Conservation (phyloP, 1,139 yeast genomes). For the Taphrina sp. region DNA sequence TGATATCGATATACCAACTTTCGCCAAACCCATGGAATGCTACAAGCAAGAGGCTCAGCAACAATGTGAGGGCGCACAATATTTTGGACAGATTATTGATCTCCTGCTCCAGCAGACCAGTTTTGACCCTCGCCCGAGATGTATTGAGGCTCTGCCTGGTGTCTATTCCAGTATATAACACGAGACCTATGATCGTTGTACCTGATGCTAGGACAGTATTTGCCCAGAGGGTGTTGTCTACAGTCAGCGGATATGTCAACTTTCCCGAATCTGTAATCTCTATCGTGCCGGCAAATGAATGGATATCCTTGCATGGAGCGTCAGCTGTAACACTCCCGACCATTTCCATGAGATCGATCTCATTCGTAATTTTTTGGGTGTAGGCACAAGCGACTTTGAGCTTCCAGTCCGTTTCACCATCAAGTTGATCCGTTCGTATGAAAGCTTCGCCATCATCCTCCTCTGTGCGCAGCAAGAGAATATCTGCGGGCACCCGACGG, state of each 20-base stretch:
- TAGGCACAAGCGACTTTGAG: conserved; percentile 49
- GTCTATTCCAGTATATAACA: conserved; percentile 85
- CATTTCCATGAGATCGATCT: neutral
- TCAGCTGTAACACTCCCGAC: conserved; percentile 55
- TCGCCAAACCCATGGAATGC: conserved; percentile 72
- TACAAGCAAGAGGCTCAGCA: conserved; percentile 73
- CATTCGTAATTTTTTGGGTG: conserved; percentile 17
- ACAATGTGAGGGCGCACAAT: conserved; percentile 79
- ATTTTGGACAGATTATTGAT: conserved; percentile 85
- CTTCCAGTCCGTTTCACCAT: conserved; percentile 99
- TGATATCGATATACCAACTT: conserved; percentile 82
- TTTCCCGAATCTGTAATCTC: neutral
- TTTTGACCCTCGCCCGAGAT: conserved; percentile 62
- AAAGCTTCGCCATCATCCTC: conserved; percentile 83
- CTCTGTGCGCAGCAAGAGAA: conserved; percentile 77
- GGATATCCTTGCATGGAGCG: conserved; percentile 80
- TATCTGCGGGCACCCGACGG: conserved; percentile 87
- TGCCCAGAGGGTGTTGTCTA: conserved; percentile 97
- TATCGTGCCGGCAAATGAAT: conserved; percentile 62
- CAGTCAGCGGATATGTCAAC: conserved; percentile 63
- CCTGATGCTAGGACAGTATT: conserved; percentile 96
- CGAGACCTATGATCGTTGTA: conserved; percentile 73
- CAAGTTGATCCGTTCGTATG: conserved; percentile 93
- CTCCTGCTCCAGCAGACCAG: conserved; percentile 85
- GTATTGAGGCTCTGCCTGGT: conserved; percentile 89